A percentile compares a stretch with the other conserved stretches of the same genome.
Evolutionary conservation across 2,329 filamentous ascomycete genomes (phyloP).

Genomic region (Pestalotiopsis sp.): DNA sequence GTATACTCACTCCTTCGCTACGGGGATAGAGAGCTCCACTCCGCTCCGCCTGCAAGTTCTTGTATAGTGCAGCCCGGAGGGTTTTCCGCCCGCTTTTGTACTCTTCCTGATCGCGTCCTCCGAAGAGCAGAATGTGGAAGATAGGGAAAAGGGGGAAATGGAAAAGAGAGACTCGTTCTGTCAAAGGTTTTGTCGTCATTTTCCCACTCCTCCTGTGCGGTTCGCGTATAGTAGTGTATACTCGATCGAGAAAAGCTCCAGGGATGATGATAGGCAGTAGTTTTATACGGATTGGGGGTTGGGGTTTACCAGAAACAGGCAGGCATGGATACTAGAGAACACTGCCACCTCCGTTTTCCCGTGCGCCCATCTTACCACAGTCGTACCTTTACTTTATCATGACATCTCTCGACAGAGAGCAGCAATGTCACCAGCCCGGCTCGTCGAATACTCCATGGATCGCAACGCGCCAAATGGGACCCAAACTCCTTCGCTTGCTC

Average conservation of each 20-base stretch:
- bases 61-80: background rate
- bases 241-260: background rate
- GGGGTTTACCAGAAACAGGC: background rate
- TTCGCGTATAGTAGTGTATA: background rate
- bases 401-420: too few species aligned
- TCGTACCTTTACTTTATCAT: background rate
- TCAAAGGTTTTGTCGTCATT: background rate
- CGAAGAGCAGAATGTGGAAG: background rate
- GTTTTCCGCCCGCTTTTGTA: background rate
- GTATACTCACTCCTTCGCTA: background rate
- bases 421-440: too few species aligned
- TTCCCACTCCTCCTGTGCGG: background rate
- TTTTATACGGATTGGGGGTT: background rate
- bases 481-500: background rate
- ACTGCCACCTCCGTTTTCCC: constrained; percentile 5
- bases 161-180: background rate
- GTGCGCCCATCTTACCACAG: background rate
- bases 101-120: background rate
- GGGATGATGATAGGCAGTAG: background rate
- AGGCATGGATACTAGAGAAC: background rate
- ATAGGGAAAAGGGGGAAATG: background rate
- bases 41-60: background rate
- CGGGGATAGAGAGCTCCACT: background rate
- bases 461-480: background rate
- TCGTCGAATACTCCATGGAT: background rate